A percentile compares a stretch with the other conserved stretches of the same genome.
phyloP scores from a whole-genome alignment of 169 alveolate genomes.

The Plasmodium reichenowi region DNA sequence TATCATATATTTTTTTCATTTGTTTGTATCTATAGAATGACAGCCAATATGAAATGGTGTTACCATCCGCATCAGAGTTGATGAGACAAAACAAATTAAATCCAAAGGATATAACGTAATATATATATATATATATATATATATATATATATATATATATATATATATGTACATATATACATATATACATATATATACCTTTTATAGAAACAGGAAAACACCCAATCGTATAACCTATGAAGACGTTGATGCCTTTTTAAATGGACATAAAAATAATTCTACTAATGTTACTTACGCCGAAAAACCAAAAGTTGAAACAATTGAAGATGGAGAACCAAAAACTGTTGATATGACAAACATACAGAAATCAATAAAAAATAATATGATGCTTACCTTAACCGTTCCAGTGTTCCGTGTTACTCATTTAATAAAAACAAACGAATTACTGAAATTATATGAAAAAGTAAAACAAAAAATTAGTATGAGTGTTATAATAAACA shows the following conservation, averaged over 20 bases:
- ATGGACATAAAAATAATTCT: slow-evolving; percentile 14
- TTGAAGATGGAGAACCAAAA: neutral
- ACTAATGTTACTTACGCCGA: neutral
- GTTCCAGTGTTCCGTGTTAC: slow-evolving; percentile 82
- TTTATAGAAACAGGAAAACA: slow-evolving; percentile 3
- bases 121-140: slow-evolving; percentile 4
- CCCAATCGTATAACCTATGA: slow-evolving; percentile 61
- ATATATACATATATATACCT: neutral
- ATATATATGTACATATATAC: neutral
- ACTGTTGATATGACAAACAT: slow-evolving; percentile 30
- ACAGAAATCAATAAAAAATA: slow-evolving; percentile 77
- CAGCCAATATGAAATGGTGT: slow-evolving; percentile 25
- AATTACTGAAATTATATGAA: slow-evolving; percentile 32
- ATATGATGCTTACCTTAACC: slow-evolving; percentile 79
- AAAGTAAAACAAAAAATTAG: slow-evolving; percentile 69
- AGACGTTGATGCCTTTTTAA: slow-evolving; percentile 57
- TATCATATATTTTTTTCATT: neutral
- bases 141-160: neutral
- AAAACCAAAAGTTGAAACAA: neutral
- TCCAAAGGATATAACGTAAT: slow-evolving; percentile 60
- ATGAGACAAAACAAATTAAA: slow-evolving; percentile 46
- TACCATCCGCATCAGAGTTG: slow-evolving; percentile 73
- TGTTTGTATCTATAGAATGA: slow-evolving; percentile 25
- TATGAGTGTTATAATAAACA: slow-evolving; percentile 77
- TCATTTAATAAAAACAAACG: slow-evolving; percentile 49